A percentile compares a stretch with the other conserved stretches of the same genome.
Evolutionary conservation across 352 stramenopile genomes (phyloP).

Genomic region (Pythium dissimile): DNA sequence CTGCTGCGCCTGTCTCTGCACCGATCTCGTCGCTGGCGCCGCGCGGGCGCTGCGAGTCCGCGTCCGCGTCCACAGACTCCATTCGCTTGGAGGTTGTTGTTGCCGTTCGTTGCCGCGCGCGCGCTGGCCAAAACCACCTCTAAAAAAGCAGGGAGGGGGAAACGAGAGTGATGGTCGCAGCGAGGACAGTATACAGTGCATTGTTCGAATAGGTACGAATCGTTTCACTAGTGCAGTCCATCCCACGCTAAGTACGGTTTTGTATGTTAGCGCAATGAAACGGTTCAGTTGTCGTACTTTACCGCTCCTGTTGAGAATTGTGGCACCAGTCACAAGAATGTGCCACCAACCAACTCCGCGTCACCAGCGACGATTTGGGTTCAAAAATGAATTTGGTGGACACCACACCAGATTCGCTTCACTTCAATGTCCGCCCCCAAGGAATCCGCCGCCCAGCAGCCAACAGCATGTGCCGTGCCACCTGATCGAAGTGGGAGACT

Average conservation of each 20-base stretch:
- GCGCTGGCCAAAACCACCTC: background rate
- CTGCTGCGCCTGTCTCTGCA: background rate
- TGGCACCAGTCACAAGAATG: too few relatives aligned
- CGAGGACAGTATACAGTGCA: background rate
- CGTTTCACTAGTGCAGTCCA: background rate
- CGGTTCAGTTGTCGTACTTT: background rate
- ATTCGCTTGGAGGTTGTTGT: background rate
- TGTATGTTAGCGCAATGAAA: background rate
- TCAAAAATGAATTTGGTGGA: too few relatives aligned
- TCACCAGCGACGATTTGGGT: too few relatives aligned
- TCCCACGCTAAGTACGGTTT: background rate
- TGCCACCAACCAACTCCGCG: too few relatives aligned
- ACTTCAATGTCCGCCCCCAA: too few relatives aligned
- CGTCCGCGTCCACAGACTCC: background rate
- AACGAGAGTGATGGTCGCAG: slow-evolving; percentile 13
- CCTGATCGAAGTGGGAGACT: too few relatives aligned
- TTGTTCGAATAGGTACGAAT: background rate
- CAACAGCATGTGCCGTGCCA: too few relatives aligned
- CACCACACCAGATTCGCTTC: too few relatives aligned
- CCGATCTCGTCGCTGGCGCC: slow-evolving; percentile 3
- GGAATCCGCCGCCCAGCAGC: too few relatives aligned
- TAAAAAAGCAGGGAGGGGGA: background rate
- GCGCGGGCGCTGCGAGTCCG: slow-evolving; percentile 1
- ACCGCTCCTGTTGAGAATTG: too few relatives aligned
- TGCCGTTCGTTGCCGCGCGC: slow-evolving; percentile 7